phyloP scores from a whole-genome alignment of 176 grass and related monocot species.

The Stipa capillata region DNA sequence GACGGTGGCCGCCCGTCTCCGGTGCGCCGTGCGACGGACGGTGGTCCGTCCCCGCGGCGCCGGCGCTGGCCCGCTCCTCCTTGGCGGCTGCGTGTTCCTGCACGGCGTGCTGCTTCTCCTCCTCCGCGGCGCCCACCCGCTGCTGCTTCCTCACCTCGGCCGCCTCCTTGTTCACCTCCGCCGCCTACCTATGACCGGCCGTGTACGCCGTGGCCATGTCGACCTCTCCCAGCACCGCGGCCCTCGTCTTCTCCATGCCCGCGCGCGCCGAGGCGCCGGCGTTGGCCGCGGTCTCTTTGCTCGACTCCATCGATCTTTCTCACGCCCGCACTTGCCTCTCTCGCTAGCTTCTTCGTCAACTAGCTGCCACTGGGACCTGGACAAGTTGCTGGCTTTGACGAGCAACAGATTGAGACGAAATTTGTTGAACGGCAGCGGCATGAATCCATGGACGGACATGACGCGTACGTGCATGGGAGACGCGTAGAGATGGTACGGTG shows the following conservation, averaged over 20 bases:
- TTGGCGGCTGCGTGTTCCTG: conserved; percentile 9
- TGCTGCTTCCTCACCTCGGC: conserved; percentile 21
- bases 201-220: conserved; percentile 26
- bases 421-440: not conserved
- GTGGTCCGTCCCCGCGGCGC: not conserved
- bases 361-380: not conserved
- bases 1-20: not conserved
- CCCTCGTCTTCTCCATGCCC: conserved; percentile 28
- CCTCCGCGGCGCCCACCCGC: conserved; percentile 9
- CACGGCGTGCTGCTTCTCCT: conserved; percentile 15
- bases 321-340: not conserved
- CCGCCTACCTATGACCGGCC: not conserved
- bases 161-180: not conserved
- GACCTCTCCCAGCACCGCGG: conserved; percentile 20
- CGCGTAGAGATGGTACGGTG: not conserved
- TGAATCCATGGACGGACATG: not conserved
- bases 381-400: not conserved
- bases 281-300: conserved; percentile 38
- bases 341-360: not conserved
- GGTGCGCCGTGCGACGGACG: no score
- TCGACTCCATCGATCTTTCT: conserved; percentile 19
- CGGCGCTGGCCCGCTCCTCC: not conserved
- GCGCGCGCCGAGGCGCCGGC: conserved; percentile 27
- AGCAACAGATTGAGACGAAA: not conserved
- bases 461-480: not conserved